A percentile compares a stretch with the other conserved stretches of the same genome.
These are phyloP conservation scores for Nakataea oryzae DNA, from an alignment of 2,329 filamentous ascomycete genomes.

Conservation along the genomic window DNA sequence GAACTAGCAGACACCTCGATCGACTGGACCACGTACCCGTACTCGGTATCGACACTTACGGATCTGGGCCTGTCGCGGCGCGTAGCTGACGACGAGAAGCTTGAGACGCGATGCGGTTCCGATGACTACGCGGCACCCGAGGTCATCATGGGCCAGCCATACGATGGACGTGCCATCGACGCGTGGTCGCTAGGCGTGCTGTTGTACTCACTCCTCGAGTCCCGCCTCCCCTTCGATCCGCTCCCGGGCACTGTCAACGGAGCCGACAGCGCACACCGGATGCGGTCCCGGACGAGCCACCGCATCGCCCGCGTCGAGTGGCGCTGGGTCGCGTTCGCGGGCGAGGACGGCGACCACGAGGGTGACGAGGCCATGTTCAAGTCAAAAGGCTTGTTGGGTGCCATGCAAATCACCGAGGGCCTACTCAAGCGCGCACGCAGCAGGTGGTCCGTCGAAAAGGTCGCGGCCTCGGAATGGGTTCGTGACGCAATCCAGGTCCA, in stretches of 20 bases:
- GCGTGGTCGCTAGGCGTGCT: constrained; percentile 93
- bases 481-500: constrained; percentile 60
- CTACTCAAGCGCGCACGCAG: constrained; percentile 73
- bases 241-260: constrained; percentile 52
- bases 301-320: constrained; percentile 94
- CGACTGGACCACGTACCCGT: constrained; percentile 66
- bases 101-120: constrained; percentile 90
- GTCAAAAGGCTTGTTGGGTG: constrained; percentile 58
- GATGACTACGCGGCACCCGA: constrained; percentile 97
- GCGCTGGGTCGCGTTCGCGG: constrained; percentile 82
- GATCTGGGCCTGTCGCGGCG: constrained; percentile 84
- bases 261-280: constrained; percentile 56
- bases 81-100: constrained; percentile 73
- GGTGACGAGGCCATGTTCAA: constrained; percentile 48
- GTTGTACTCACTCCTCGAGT: constrained; percentile 86
- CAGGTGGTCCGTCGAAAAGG: constrained; percentile 64
- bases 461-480: constrained; percentile 69
- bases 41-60: constrained; percentile 78
- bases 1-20: constrained; percentile 53
- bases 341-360: constrained; percentile 81
- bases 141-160: constrained; percentile 88
- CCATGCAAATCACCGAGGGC: constrained; percentile 72
- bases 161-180: constrained; percentile 85
- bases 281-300: constrained; percentile 76
- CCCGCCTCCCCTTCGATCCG: constrained; percentile 86